Evolutionary conservation across 805 yeast species (phyloP).

Genomic region (Monosporozyma unispora): DNA sequence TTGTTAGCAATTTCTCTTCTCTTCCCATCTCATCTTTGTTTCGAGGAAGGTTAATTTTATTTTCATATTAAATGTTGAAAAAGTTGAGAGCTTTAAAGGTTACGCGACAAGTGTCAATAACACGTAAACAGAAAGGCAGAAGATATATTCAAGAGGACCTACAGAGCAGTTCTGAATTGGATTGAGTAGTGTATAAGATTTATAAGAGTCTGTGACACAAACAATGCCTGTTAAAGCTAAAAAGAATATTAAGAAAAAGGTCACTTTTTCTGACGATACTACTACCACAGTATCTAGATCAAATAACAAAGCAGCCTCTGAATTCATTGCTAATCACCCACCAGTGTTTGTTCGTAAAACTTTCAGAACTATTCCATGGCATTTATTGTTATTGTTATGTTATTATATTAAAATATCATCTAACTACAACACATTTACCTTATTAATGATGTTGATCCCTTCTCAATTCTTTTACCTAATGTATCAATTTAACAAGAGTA

Average conservation of each 20-base stretch:
- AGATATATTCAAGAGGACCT: not conserved
- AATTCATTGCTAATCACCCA: constrained; percentile 17
- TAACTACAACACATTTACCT: constrained; percentile 18
- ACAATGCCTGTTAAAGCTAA: constrained; percentile 19
- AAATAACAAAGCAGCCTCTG: constrained; percentile 15
- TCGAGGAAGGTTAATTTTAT: not conserved
- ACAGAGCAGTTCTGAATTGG: not conserved
- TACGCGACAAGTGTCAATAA: constrained; percentile 5
- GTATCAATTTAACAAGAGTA: constrained; percentile 27
- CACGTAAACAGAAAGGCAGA: not conserved
- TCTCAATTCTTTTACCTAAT: constrained; percentile 31
- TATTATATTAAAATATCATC: constrained; percentile 27
- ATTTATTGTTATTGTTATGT: constrained; percentile 26
- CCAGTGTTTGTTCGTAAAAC: constrained; percentile 29
- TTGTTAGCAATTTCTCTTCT: too few species aligned
- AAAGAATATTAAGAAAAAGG: constrained; percentile 19
- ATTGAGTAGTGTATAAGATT: not conserved
- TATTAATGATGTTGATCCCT: constrained; percentile 26
- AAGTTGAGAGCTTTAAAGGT: not conserved
- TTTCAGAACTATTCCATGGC: constrained; percentile 24
- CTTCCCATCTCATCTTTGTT: too few species aligned
- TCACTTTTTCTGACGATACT: constrained; percentile 30
- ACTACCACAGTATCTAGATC: constrained; percentile 18
- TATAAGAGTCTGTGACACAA: not conserved
- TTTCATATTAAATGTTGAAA: not conserved